Base-by-base conservation (phyloP, 345 rosid species). In the Stellera chamaejasme region DNA sequence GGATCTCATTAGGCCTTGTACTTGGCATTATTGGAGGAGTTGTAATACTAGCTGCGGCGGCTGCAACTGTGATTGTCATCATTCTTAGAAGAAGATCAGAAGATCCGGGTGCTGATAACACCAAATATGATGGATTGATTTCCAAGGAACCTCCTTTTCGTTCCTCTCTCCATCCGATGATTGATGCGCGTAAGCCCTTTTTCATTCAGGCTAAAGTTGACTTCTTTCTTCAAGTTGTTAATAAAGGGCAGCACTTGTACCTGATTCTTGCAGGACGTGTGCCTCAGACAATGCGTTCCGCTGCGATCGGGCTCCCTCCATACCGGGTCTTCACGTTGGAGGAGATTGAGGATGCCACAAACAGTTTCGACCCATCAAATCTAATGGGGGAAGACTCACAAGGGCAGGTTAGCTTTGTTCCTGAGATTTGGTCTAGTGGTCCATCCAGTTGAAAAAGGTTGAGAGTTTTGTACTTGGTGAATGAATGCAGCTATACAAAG, bases 281-380 rank as follows among this genome's bases (percentile, higher is more conserved):
- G 66, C 93, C 93, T 1, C 88, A 81, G 52, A 82, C 88, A 43
- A 84, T 88, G 96, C 83, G 92, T 63, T 77, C 85, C 11, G 85
- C 83, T 27, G 85, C 86, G 25, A 78, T 92, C 3, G 96, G 98
- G 50, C 83, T 92, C n/a, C 80, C 85, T 19, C 83, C 88, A 0
- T 88, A 82, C 62, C 79, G 77, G 0, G 75, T 72, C 52, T 88
- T 82, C 78, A 72, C 81, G 15, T 69, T 85, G 68, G 96, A 88
- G 66, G 95, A 92, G 50, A 63, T 92, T 15, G 96, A 92, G 71
- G 90, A 84, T 52, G 98, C 87, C 28, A 92, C 95, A 10, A 79
- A 76, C 68, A 78, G 78, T 55, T 92, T 92, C 61, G 85, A 92
- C 71, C 74, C 82, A 55, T 51, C 66, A 52, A 82, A 78, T 67